Evolutionary conservation across 768 basidiomycete genomes (phyloP), one percentile per base, ranked within the genome.

Genomic region (Tubosaeta brunneosetosa): DNA sequence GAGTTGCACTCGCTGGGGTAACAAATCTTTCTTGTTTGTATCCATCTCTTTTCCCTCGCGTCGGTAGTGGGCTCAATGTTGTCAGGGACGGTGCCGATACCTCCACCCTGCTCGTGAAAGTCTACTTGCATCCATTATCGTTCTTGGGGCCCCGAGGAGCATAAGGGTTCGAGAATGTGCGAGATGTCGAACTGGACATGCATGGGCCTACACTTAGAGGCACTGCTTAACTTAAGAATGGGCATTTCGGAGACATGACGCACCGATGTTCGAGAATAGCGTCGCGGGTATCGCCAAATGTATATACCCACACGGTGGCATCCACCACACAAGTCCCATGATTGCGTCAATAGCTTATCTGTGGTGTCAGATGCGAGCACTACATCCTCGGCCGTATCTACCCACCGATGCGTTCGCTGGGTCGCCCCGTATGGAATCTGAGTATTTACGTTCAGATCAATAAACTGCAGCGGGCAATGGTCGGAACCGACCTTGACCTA

Each of bases 401-500:
- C 34, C 16, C 22, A 12, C 46, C 46, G 46, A 47, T 37, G 34
- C 29, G 14, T 29, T 44, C 43, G 43, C 43, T 26, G 43, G 12
- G 16, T 44, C 43, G 10, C 43, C 27, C 4, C 27, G 12, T 29
- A 44, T 44, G 16, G 26, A 16, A 29, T 42, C 27, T 14, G 4
- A 16, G 43, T 44, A 13, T 29, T 42, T 42, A 14, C 2, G 22
- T 6, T 26, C 17, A 19, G 13, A 10, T 44, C 4, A 44, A 5
- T 25, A 27, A 47, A 27, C 16, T n/a, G 34, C 26, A 27, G 19
- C 46, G 46, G 46, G 14, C 33, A 26, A 47, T 25, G 22, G 12
- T 47, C 34, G 46, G 46, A 17, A 14, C 46, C 46, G 46, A 47
- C 46, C 46, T 36, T 26, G 46, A 47, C 46, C 46, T 36, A 36